These are phyloP conservation scores for Bonia amplexicaulis DNA, from an alignment of 176 grass and related monocot genomes.

Conservation along the genomic window DNA sequence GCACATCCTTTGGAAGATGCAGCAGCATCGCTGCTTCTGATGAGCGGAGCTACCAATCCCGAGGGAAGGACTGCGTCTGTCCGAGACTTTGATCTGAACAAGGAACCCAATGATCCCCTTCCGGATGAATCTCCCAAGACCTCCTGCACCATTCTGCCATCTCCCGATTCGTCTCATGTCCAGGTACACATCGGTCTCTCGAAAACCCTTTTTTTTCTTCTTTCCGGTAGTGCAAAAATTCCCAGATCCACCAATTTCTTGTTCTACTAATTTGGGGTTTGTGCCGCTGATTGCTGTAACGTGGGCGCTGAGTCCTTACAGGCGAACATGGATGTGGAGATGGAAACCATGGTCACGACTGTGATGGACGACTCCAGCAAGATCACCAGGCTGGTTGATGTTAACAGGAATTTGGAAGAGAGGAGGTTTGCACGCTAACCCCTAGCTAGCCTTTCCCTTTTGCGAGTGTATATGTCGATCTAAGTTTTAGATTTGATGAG, in stretches of 20 bases:
- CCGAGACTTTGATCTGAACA: neutral
- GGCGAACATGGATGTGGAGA: neutral
- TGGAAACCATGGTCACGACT: neutral
- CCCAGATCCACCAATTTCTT: neutral
- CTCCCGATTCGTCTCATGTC: neutral
- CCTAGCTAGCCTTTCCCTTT: neutral
- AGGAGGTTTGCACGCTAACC: neutral
- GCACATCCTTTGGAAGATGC: neutral
- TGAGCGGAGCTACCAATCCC: neutral
- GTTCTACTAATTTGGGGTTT: neutral
- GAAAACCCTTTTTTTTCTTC: neutral
- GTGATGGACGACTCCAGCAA: neutral
- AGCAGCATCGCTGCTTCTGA: neutral
- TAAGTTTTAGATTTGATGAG: neutral
- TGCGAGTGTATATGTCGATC: neutral
- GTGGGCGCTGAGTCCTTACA: neutral
- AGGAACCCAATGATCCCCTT: neutral
- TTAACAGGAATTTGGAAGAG: neutral
- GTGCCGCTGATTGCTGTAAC: neutral
- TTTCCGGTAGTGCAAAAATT: neutral
- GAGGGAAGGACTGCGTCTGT: neutral
- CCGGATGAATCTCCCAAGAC: neutral
- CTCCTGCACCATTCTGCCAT: neutral
- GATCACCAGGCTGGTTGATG: neutral
- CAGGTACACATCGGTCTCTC: neutral